Base-by-base conservation (phyloP, 768 basidiomycete species). In the Lactifluus hygrophoroides region DNA sequence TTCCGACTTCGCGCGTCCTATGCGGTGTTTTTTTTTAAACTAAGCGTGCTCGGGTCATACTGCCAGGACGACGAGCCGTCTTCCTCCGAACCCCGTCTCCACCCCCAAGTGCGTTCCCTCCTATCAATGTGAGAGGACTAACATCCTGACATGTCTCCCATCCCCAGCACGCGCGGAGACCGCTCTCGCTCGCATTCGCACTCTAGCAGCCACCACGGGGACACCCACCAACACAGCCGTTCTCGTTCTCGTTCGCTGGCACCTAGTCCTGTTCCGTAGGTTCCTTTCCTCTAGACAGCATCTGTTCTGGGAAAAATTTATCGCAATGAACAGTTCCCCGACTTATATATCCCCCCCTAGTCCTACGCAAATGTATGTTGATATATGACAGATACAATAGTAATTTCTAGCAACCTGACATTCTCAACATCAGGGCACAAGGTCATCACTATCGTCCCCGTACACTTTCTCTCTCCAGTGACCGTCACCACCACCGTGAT, bases 391-490 rank as follows among this genome's bases (percentile, higher is more conserved):
- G 25, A 30, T n/a, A 38, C 21, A 6, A 34, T 28, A 70, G 2
- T 16, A 23, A 13, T 35, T 34, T 28, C 27, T 14, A 5, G 32
- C 10, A 38, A 28, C 17, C 23, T 50, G 35, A 45, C 35, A 17
- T 51, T 50, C 67, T 44, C 16, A 27, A 46, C n/a, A 21, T 49
- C 14, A 62, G 61, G 17, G 46, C 28, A 30, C 57, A 62, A 47
- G 46, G 27, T 8, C 47, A 62, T 44, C 51, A 59, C 40, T 73
- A 72, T 28, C 70, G 68, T 11, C 66, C 65, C 6, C 60, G 32
- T 32, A 28, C 19, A 25, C 44, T 43, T 54, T 58, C 60, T n/a
- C 60, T 53, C 35, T 58, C 60, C n/a, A 58, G 51, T n/a, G n/a
- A n/a, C n/a, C n/a, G n/a, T n/a, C n/a, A 50, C 14, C 19, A n/a